Evolutionary conservation across 495 filamentous ascomycete species (phyloP).

Genomic region (Ramalina intermedia): DNA sequence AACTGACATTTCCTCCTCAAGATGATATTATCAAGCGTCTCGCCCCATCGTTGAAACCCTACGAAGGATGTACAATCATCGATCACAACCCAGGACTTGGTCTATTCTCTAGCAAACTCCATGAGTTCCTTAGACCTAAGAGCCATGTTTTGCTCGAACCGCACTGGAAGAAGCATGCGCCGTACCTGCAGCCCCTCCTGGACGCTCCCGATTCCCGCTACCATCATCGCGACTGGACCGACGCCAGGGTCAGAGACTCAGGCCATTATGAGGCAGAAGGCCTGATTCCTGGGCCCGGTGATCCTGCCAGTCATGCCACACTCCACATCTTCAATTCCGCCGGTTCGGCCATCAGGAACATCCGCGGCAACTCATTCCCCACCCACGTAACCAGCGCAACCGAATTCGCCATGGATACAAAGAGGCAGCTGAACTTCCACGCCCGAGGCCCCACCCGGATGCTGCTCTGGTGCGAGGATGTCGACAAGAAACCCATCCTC

Average conservation of each 20-base stretch:
- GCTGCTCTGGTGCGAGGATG: slow-evolving; percentile 42
- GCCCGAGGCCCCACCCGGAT: slow-evolving; percentile 56
- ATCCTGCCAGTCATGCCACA: background rate
- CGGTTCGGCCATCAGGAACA: slow-evolving; percentile 12
- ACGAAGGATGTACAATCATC: slow-evolving; percentile 61
- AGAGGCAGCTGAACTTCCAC: slow-evolving; percentile 34
- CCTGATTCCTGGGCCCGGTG: slow-evolving; percentile 24
- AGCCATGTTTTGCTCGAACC: slow-evolving; percentile 71
- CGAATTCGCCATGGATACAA: slow-evolving; percentile 25
- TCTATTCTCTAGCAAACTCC: slow-evolving; percentile 58
- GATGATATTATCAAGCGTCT: slow-evolving; percentile 38
- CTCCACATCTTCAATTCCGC: slow-evolving; percentile 7
- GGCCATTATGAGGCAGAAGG: slow-evolving; percentile 28
- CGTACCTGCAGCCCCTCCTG: slow-evolving; percentile 48
- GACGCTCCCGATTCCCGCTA: slow-evolving; percentile 39
- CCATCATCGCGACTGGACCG: slow-evolving; percentile 29
- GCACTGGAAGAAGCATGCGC: slow-evolving; percentile 33
- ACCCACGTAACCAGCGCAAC: slow-evolving; percentile 28
- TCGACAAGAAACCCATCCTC: slow-evolving; percentile 31
- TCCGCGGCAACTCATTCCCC: background rate
- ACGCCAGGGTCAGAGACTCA: slow-evolving; percentile 34
- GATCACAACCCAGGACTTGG: slow-evolving; percentile 72
- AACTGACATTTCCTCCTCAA: slow-evolving; percentile 10
- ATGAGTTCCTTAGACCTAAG: slow-evolving; percentile 58
- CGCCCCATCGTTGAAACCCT: slow-evolving; percentile 42